Evolutionary conservation across 2,329 filamentous ascomycete species (phyloP).

Genomic region (Fusarium continuum): DNA sequence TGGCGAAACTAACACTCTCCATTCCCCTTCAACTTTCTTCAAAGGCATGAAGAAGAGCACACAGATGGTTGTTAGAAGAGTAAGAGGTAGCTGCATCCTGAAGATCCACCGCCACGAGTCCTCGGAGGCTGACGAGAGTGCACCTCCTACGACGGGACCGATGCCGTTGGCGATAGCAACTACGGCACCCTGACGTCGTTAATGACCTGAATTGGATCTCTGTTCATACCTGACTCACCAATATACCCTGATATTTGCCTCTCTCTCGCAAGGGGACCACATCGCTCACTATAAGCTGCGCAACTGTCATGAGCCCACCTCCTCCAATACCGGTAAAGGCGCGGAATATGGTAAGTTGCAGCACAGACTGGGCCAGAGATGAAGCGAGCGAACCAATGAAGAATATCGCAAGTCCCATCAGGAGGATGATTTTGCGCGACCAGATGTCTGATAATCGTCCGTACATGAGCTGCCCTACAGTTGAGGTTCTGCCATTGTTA

Average conservation of each 20-base stretch:
- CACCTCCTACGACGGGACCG: slow-evolving; percentile 63
- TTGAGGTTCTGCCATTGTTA: slow-evolving; percentile 50
- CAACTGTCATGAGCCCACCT: slow-evolving; percentile 75
- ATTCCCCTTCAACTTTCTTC: slow-evolving; percentile 62
- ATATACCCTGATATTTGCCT: slow-evolving; percentile 75
- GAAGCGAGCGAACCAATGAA: slow-evolving; percentile 55
- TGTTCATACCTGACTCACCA: slow-evolving; percentile 45
- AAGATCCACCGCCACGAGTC: slow-evolving; percentile 65
- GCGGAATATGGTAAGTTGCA: slow-evolving; percentile 54
- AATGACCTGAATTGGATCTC: fast-evolving
- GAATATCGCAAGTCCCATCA: slow-evolving; percentile 53
- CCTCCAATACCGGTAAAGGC: slow-evolving; percentile 67
- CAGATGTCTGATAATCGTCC: slow-evolving; percentile 58
- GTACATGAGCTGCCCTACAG: slow-evolving; percentile 57
- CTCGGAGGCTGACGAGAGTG: slow-evolving; percentile 55
- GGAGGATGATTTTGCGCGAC: slow-evolving; percentile 54
- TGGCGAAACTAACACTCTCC: slow-evolving; percentile 51
- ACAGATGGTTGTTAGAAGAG: slow-evolving; percentile 55
- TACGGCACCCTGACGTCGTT: slow-evolving; percentile 53
- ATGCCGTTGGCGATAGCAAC: slow-evolving; percentile 64
- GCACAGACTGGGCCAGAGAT: slow-evolving; percentile 52
- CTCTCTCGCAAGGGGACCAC: slow-evolving; percentile 74
- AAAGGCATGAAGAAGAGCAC: slow-evolving; percentile 66
- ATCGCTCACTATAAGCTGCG: slow-evolving; percentile 75
- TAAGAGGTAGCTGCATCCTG: slow-evolving; percentile 62